Conservation (phyloP, 495 filamentous ascomycete genomes). For the Trichoderma erinaceum region DNA sequence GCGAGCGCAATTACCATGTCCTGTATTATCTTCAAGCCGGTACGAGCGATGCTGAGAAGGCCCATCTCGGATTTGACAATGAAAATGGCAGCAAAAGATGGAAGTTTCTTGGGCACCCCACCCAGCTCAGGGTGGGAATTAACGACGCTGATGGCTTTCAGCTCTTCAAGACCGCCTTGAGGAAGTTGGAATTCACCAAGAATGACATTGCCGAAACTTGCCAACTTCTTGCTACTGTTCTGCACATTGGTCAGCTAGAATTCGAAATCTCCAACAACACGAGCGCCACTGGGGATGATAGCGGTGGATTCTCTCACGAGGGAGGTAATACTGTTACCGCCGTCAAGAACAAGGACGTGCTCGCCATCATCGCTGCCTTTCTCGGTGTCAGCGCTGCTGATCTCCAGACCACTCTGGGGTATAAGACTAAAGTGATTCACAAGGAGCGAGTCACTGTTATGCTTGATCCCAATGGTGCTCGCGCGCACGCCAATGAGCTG, state of each 20-base stretch:
- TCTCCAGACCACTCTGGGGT: conserved; percentile 80
- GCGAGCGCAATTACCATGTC: conserved; percentile 92
- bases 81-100: conserved; percentile 54
- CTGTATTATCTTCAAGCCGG: conserved; percentile 93
- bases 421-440: conserved; percentile 91
- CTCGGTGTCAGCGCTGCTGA: conserved; percentile 73
- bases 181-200: conserved; percentile 89
- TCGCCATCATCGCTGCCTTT: conserved; percentile 83
- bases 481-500: conserved; percentile 87
- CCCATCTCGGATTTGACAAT: conserved; percentile 78
- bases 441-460: conserved; percentile 94
- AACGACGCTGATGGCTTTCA: conserved; percentile 94
- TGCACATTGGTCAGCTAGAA: conserved; percentile 93
- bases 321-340: conserved; percentile 78
- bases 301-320: conserved; percentile 92
- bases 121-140: conserved; percentile 92
- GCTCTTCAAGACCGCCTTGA: conserved; percentile 90
- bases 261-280: conserved; percentile 78
- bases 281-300: conserved; percentile 73
- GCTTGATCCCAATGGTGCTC: conserved; percentile 86
- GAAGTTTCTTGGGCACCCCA: conserved; percentile 93
- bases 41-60: conserved; percentile 82
- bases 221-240: conserved; percentile 81
- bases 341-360: conserved; percentile 88
- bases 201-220: conserved; percentile 95